Percentiles rank a stretch among this genome's conserved stretches.
These are phyloP conservation scores for Pseudogymnoascus sp. DNA, from an alignment of 2,329 filamentous ascomycete species.

Conservation along the genomic window DNA sequence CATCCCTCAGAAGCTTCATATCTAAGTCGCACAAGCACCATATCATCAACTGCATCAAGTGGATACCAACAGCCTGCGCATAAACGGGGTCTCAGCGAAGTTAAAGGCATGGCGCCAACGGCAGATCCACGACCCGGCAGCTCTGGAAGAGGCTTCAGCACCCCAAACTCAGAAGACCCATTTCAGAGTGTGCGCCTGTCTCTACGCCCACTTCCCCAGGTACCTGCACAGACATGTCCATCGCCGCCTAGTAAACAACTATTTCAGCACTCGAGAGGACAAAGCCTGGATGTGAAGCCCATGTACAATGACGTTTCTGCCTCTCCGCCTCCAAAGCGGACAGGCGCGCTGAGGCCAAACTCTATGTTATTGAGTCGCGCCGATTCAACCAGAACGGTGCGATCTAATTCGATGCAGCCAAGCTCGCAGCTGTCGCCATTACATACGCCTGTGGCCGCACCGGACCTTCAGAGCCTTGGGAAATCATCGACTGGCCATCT, in stretches of 20 bases:
- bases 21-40: conserved; percentile 57
- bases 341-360: conserved; percentile 38
- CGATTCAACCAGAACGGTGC: conserved; percentile 38
- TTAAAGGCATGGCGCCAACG: conserved; percentile 45
- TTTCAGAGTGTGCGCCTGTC: conserved; percentile 70
- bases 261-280: conserved; percentile 10
- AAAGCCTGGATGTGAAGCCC: conserved; percentile 13
- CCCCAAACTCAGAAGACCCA: conserved; percentile 49
- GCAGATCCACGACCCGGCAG: conserved; percentile 40
- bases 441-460: conserved; percentile 46
- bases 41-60: conserved; percentile 66
- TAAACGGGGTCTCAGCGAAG: conserved; percentile 70
- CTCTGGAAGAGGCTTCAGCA: conserved; percentile 31
- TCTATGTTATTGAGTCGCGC: conserved; percentile 54
- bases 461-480: conserved; percentile 74
- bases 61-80: conserved; percentile 48
- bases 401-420: conserved; percentile 33
- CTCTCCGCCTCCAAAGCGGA: conserved; percentile 13
- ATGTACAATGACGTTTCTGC: conserved; percentile 17
- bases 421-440: conserved; percentile 27
- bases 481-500: conserved; percentile 87
- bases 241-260: conserved; percentile 16
- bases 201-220: conserved; percentile 64
- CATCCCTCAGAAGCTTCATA: conserved; percentile 41
- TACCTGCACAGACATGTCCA: conserved; percentile 40